Evolutionary conservation across 2,329 filamentous ascomycete species (phyloP), one percentile per base, ranked within the genome.

Genomic region (Paracamarosporium sp.): DNA sequence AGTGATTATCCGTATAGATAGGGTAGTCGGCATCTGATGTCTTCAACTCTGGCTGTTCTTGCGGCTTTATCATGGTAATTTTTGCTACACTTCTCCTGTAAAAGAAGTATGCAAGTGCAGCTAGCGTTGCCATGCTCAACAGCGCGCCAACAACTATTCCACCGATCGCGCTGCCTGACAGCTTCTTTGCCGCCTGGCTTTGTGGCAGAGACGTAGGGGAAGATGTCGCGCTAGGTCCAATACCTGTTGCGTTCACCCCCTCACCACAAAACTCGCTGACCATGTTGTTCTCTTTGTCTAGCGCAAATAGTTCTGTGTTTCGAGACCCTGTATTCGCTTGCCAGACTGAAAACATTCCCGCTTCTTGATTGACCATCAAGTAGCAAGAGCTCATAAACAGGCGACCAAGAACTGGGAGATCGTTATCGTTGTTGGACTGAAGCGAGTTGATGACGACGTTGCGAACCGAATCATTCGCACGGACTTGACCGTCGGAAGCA

Each of bases 291-390:
- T 60, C 30, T 38, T 58, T 57, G 35, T 60, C 54, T 41, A 63
- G 48, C 33, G 56, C 60, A 20, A 59, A 36, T 13, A 61, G 46
- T 17, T 61, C 28, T 27, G 53, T 38, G 47, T 40, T 50, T 20
- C 47, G 55, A 3, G 55, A 48, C 48, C 13, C 50, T 30, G 56
- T 51, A 38, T 63, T 56, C 28, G 43, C 61, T 51, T 62, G 53
- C 60, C 61, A 63, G 3, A 66, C 17, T 12, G 63, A 56, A 54
- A 60, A 64, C 17, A 22, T 54, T 15, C 43, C 55, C 9, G 61
- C 57, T 35, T 65, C 63, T 50, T 64, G 63, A 50, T 67, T 65
- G 40, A 64, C 61, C 45, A 63, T 60, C n/a, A 67, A 7, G 28
- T 64, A 64, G 30, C 59, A 61, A 24, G 60, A 62, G 40, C 59